phyloP scores from a whole-genome alignment of 148 eudicot genomes.

The Vaccinium myrtillus region DNA sequence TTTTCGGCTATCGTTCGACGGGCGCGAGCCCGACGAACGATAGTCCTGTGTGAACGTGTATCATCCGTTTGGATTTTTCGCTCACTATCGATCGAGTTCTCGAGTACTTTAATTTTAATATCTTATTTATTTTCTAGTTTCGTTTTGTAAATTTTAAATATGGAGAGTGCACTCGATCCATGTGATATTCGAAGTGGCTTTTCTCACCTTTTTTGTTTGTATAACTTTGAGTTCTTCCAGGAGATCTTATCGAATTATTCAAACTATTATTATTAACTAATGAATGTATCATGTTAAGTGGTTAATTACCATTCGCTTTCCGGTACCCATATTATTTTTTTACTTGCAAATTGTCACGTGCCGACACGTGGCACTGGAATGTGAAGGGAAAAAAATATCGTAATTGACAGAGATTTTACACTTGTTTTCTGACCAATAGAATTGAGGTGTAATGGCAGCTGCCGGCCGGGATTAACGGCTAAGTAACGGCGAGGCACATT shows the following conservation, averaged over 20 bases:
- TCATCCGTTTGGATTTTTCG: slow-evolving; percentile 20
- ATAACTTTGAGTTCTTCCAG: slow-evolving; percentile 15
- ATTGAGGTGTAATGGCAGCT: slow-evolving; percentile 6
- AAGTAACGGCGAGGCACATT: slow-evolving; percentile 22
- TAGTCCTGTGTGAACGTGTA: slow-evolving; percentile 21
- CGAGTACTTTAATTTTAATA: slow-evolving; percentile 17
- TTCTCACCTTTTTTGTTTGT: slow-evolving; percentile 12
- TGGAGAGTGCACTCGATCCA: slow-evolving; percentile 68
- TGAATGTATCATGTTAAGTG: not conserved
- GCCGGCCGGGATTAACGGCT: slow-evolving; percentile 51
- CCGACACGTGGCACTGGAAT: not conserved
- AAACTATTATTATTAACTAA: not conserved
- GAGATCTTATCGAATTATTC: slow-evolving; percentile 26
- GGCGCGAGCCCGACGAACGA: slow-evolving; percentile 45
- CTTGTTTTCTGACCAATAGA: not conserved
- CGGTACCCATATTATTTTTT: not conserved
- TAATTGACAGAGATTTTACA: not conserved
- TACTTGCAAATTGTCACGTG: not conserved
- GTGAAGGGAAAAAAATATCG: too few species aligned
- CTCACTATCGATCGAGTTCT: slow-evolving; percentile 26
- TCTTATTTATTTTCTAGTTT: slow-evolving; percentile 2
- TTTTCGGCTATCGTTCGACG: slow-evolving; percentile 69
- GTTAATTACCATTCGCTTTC: not conserved
- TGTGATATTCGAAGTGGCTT: slow-evolving; percentile 77
- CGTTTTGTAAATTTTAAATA: slow-evolving; percentile 10